phyloP scores from a whole-genome alignment of 2,329 filamentous ascomycete species.

The Aspergillus versicolor region DNA sequence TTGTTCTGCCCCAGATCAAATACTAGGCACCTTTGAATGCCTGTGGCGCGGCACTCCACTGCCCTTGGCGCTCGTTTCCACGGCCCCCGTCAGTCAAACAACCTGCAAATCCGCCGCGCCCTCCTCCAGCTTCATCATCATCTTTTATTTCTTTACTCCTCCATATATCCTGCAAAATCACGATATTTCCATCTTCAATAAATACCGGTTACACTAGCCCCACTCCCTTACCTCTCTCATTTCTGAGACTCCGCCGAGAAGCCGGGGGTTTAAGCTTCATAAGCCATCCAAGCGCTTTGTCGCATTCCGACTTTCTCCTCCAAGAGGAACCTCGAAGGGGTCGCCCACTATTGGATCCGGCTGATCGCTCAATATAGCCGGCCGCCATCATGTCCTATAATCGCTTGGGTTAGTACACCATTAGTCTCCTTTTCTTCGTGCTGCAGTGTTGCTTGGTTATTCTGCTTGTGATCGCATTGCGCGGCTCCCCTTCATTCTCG shows the following conservation, averaged over 20 bases:
- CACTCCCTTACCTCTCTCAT: neutral
- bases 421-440: neutral
- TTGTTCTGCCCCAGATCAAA: slow-evolving; percentile 5
- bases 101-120: neutral
- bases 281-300: slow-evolving; percentile 6
- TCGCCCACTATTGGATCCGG: slow-evolving; percentile 20
- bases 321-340: slow-evolving; percentile 22
- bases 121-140: slow-evolving; percentile 1
- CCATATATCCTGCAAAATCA: neutral
- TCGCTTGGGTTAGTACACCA: slow-evolving; percentile 63
- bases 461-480: slow-evolving; percentile 5
- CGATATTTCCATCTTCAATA: neutral
- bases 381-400: slow-evolving; percentile 61
- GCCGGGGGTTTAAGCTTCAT: slow-evolving; percentile 9
- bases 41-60: slow-evolving; percentile 4
- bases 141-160: neutral
- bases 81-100: neutral
- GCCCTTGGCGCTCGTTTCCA: neutral
- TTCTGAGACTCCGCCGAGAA: slow-evolving; percentile 14
- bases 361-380: slow-evolving; percentile 18
- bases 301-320: slow-evolving; percentile 24
- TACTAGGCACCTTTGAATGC: slow-evolving; percentile 3
- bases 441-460: neutral
- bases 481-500: slow-evolving; percentile 17
- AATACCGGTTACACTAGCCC: neutral